phyloP scores from a whole-genome alignment of 139 green algal species.

The Chloropicon primus region DNA sequence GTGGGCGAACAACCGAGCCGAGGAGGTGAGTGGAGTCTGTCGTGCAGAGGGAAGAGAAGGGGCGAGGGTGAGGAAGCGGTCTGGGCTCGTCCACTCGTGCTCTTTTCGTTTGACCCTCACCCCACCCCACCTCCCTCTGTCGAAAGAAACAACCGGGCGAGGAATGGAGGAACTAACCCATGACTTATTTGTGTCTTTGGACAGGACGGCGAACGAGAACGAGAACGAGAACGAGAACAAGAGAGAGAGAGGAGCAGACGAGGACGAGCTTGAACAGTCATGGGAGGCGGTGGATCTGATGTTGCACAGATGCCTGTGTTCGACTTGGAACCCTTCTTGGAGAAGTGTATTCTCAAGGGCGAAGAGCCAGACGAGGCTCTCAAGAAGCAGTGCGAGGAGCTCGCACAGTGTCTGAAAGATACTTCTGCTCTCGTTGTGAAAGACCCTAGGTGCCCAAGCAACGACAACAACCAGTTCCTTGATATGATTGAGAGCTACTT shows the following conservation, averaged over 20 bases:
- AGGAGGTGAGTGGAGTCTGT: too few species aligned
- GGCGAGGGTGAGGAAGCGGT: too few species aligned
- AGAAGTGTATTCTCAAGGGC: not conserved
- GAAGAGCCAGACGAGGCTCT: not conserved
- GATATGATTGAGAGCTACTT: constrained; percentile 82
- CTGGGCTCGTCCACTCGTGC: too few species aligned
- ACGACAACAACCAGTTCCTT: constrained; percentile 59
- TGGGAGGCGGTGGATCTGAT: not conserved
- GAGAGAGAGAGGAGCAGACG: not conserved
- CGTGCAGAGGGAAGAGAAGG: too few species aligned
- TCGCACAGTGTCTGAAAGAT: constrained; percentile 28
- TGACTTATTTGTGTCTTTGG: too few species aligned
- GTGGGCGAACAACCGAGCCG: too few species aligned
- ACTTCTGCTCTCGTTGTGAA: constrained; percentile 27
- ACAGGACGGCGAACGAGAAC: too few species aligned
- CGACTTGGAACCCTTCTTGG: not conserved
- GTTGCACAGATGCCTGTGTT: constrained; percentile 5
- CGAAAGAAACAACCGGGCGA: too few species aligned
- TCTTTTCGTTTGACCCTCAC: too few species aligned
- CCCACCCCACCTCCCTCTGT: too few species aligned
- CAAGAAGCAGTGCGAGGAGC: constrained; percentile 16
- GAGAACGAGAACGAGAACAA: not conserved
- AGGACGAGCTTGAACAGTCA: too few species aligned
- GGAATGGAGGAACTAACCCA: too few species aligned
- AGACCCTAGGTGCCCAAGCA: constrained; percentile 46